Base-by-base conservation (phyloP, 108 stramenopile species). In the Nitzschia sp. region DNA sequence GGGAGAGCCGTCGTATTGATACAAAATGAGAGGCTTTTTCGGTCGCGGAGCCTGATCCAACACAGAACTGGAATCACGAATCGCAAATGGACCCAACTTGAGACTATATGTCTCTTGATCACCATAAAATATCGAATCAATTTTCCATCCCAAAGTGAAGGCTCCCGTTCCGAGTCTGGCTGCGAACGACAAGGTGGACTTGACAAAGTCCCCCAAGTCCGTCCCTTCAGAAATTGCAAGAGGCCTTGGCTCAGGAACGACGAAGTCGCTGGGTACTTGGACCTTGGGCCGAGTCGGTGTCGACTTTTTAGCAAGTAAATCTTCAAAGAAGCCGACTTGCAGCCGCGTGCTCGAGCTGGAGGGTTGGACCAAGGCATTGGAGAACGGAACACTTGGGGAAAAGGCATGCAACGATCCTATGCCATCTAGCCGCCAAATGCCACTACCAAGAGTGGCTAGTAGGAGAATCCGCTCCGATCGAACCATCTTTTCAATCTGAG, bases 1-100 rank as follows among this genome's bases (percentile, higher is more conserved):
- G 3, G 97, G 95, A 51, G 85, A 94, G 1, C 86, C 77, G 49
- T 96, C 96, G 42, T 84, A 94, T 56, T 95, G 95, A 75, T 97
- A 98, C 11, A 98, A 45, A 18, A 97, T 85, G 21, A 98, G 64
- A 24, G 85, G 87, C 51, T 88, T n/a, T 0, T 34, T 19, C 13
- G 92, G 91, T 46, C 78, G 57, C 19, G 77, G 55, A 0, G 77
- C 81, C 30, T 66, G 62, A 9, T 66, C 47, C 60, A 93, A 71
- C 18, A 88, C 82, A 25, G 82, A 75, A 26, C 85, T 84, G n/a
- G 81, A 73, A 72, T 95, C 95, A 17, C 85, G 78, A 24, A 93
- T 63, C 21, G 70, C 45, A 24, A 86, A 65, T 2, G 87, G 88
- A 13, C 88, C 88, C 31, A 91, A 61, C 31, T 76, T 54, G 45